phyloP scores from a whole-genome alignment of 176 grass and related monocot genomes.

The Rhynchospora pubera region DNA sequence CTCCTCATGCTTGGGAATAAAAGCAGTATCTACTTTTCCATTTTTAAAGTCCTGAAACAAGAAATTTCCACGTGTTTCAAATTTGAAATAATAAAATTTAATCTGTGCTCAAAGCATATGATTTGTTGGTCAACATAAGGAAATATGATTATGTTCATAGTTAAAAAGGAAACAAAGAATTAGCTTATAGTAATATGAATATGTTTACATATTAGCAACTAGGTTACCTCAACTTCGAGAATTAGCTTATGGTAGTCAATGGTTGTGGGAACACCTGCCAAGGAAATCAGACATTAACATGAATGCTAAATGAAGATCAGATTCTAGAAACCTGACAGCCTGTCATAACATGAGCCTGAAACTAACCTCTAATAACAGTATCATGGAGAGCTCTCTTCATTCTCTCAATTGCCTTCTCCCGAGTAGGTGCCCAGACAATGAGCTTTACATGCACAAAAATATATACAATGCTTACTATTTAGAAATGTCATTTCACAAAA shows the following conservation, averaged over 20 bases:
- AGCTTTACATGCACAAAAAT: conserved; percentile 23
- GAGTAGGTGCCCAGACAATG: conserved; percentile 52
- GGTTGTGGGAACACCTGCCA: conserved; percentile 46
- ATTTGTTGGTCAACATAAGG: neutral
- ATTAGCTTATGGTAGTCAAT: conserved; percentile 49
- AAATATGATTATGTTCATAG: neutral
- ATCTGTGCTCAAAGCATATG: neutral
- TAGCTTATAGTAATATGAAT: conserved; percentile 36
- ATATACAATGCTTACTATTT: neutral
- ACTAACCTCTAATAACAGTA: conserved; percentile 39
- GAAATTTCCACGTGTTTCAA: neutral
- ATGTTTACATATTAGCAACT: too few relatives aligned
- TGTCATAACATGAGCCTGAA: neutral
- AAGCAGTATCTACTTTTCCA: conserved; percentile 43
- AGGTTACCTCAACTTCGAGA: neutral
- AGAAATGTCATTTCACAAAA: conserved; percentile 3
- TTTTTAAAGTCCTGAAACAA: conserved; percentile 40
- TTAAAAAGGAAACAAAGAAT: neutral
- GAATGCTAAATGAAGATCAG: conserved; percentile 1
- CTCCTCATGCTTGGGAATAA: conserved; percentile 46
- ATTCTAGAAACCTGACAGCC: neutral
- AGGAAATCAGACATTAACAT: neutral
- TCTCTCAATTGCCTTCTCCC: conserved; percentile 51
- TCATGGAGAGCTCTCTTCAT: conserved; percentile 50
- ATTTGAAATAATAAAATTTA: neutral